Base-by-base conservation (phyloP, 495 filamentous ascomycete genomes). In the Rhypophila decipiens region DNA sequence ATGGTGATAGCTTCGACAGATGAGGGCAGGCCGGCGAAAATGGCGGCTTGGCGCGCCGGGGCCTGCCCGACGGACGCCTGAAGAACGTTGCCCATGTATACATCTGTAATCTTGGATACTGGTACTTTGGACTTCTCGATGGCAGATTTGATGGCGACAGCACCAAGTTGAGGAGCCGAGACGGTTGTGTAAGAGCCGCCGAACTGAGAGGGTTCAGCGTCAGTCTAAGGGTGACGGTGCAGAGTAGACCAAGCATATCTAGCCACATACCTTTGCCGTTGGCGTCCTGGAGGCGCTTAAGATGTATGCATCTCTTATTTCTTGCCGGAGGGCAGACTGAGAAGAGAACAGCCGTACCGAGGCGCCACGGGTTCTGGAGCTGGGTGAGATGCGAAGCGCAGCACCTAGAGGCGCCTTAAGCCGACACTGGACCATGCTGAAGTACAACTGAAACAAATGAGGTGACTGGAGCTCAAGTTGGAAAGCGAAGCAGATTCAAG, bases 1-100 rank as follows among this genome's bases (percentile, higher is more conserved):
- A 98, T 80, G 4, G 93, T 96, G 44, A 83, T 78, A 18, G 90
- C 83, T 65, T 98, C 93, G 29, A 93, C 78, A 5, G 75, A 79
- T 8, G 77, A 67, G 2, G 87, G 74, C 8, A 98, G 79, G 10
- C 88, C 90, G n/a, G 93, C 85, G 57, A 88, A 87, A 40, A 96
- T 85, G 40, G 79, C 74, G 20, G 91, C 93, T 69, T 98, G 93
- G 24, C 93, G 84, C 17, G 93, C 90, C 1, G 93, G 93, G 2
- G 93, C 79, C 64, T 98, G 93, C 24, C 93, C 93, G 15, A 89
- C 75, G 36, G 75, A 75, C 13, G 77, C 91, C 65, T 89, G 83
- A 17, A 96, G 76, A n/a, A 96, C 93, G 67, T 96, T 91, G 59
- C 93, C 93, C 86, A 96, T 95, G 69, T 96, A 96, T 2, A 96